These are phyloP conservation scores for Echeveria elegans DNA, from an alignment of 164 flowering plant genomes.

Conservation along the genomic window DNA sequence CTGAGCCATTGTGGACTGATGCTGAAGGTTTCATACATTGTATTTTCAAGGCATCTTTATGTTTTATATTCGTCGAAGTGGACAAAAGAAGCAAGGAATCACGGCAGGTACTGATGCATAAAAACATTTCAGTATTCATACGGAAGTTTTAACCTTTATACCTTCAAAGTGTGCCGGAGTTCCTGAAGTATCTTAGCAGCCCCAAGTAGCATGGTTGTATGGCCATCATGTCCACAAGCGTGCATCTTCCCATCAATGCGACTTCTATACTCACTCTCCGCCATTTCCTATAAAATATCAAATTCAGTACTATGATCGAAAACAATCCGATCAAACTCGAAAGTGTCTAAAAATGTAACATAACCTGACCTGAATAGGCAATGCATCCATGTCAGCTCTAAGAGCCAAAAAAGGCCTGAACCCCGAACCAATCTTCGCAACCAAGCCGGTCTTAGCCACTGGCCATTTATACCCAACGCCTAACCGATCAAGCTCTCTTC, in stretches of 20 bases:
- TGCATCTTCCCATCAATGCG: slow-evolving; percentile 59
- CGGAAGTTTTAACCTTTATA: slow-evolving; percentile 4
- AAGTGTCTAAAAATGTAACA: neutral
- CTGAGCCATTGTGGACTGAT: neutral
- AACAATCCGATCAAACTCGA: neutral
- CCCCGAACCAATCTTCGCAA: slow-evolving; percentile 58
- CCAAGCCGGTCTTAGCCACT: slow-evolving; percentile 53
- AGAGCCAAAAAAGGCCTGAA: slow-evolving; percentile 59
- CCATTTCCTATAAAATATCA: slow-evolving; percentile 37
- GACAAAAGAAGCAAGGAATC: neutral
- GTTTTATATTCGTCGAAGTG: neutral
- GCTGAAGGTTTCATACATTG: neutral
- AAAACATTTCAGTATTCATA: neutral
- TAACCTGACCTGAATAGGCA: slow-evolving; percentile 39
- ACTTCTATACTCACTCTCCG: slow-evolving; percentile 63
- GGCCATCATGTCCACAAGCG: slow-evolving; percentile 73
- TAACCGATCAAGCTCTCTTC: slow-evolving; percentile 43
- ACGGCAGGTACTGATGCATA: neutral
- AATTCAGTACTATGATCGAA: neutral
- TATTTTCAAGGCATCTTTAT: neutral
- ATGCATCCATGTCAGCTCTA: slow-evolving; percentile 74
- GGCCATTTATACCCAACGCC: slow-evolving; percentile 54
- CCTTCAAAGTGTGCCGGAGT: slow-evolving; percentile 26
- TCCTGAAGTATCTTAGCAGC: slow-evolving; percentile 52
- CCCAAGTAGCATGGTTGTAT: slow-evolving; percentile 65